A percentile compares a stretch with the other conserved stretches of the same genome.
These are phyloP conservation scores for Jatropha multifida DNA, from an alignment of 441 rosid genomes.

Conservation along the genomic window DNA sequence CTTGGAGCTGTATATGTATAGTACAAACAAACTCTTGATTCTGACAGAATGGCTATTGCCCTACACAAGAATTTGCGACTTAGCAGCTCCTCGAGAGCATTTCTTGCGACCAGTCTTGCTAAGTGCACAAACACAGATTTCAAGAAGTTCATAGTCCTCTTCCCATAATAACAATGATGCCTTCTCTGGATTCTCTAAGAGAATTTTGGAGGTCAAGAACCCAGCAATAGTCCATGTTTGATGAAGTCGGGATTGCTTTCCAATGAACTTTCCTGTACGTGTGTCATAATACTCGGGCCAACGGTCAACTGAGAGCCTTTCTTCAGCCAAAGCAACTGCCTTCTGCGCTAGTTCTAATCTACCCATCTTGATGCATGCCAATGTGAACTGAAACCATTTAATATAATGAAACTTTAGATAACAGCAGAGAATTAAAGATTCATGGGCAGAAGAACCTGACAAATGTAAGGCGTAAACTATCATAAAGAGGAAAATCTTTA, in stretches of 20 bases:
- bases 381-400: slow-evolving; percentile 62
- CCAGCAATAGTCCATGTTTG: slow-evolving; percentile 97
- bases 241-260: slow-evolving; percentile 81
- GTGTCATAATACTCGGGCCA: slow-evolving; percentile 98
- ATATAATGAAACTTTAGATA: slow-evolving; percentile 9
- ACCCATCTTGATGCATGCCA: slow-evolving; percentile 97
- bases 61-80: slow-evolving; percentile 87
- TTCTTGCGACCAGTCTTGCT: slow-evolving; percentile 72
- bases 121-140: slow-evolving; percentile 83
- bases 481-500: background rate
- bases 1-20: slow-evolving; percentile 40
- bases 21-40: slow-evolving; percentile 10
- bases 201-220: slow-evolving; percentile 73
- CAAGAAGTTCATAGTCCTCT: slow-evolving; percentile 91
- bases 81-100: slow-evolving; percentile 89
- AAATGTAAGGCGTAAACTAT: slow-evolving; percentile 11
- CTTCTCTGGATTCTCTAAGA: slow-evolving; percentile 77
- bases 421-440: slow-evolving; percentile 1
- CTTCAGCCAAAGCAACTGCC: slow-evolving; percentile 76
- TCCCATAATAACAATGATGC: slow-evolving; percentile 83
- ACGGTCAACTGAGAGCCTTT: slow-evolving; percentile 61
- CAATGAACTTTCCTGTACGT: slow-evolving; percentile 72
- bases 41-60: slow-evolving; percentile 1
- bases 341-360: slow-evolving; percentile 74
- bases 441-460: slow-evolving; percentile 3